phyloP scores from a whole-genome alignment of 75 land plant species.

The Selaginella moellendorffii region DNA sequence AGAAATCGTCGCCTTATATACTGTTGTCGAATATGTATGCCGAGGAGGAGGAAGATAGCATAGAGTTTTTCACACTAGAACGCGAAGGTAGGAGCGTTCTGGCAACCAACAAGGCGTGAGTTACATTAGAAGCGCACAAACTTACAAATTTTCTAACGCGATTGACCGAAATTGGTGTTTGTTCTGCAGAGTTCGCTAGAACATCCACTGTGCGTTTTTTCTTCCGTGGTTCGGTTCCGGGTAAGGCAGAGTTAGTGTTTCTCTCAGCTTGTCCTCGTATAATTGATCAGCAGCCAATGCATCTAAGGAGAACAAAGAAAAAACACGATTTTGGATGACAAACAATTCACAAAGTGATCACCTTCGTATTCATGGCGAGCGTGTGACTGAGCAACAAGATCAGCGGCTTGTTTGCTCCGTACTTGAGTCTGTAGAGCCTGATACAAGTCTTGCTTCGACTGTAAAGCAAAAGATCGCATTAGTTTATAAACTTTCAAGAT shows the following conservation, averaged over 20 bases:
- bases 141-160: too few species aligned
- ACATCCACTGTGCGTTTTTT: conserved; percentile 22
- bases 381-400: conserved; percentile 13
- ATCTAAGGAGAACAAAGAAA: neutral
- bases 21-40: too few species aligned
- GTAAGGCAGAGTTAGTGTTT: conserved; percentile 16
- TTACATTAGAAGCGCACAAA: too few species aligned
- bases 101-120: too few species aligned
- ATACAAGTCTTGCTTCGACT: conserved; percentile 23
- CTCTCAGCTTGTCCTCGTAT: conserved; percentile 16
- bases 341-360: neutral
- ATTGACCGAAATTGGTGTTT: too few species aligned
- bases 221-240: conserved; percentile 28
- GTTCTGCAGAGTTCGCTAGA: too few species aligned
- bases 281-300: conserved; percentile 13
- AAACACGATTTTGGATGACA: neutral
- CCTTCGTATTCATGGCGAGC: conserved; percentile 17
- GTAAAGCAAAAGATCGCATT: conserved; percentile 7
- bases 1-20: too few species aligned
- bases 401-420: conserved; percentile 22
- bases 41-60: too few species aligned
- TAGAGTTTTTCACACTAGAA: too few species aligned
- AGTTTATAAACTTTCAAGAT: too few species aligned
- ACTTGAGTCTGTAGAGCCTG: conserved; percentile 20
- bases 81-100: too few species aligned